Conservation (phyloP, 129 eudicot species). For the Tanacetum coccineum region DNA sequence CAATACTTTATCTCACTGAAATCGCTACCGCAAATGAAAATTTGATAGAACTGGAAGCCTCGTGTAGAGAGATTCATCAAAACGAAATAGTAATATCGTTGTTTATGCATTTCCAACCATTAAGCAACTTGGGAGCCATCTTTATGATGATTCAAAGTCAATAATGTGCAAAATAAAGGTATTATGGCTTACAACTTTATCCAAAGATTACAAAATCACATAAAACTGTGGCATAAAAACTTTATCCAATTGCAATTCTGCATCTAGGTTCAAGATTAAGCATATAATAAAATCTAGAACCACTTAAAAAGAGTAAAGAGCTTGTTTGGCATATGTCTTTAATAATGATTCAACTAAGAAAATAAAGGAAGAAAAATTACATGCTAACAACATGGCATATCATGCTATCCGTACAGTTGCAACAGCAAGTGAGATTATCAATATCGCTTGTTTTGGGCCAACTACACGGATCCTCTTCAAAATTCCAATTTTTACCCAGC, state of each 20-base stretch:
- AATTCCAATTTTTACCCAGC: constrained; percentile 61
- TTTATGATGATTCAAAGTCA: background rate
- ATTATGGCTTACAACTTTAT: background rate
- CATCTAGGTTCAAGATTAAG: background rate
- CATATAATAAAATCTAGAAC: background rate
- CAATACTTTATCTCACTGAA: background rate
- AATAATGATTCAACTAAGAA: constrained; percentile 6
- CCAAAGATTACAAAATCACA: background rate
- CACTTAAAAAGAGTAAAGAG: background rate
- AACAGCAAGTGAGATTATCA: background rate
- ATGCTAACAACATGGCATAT: constrained; percentile 1
- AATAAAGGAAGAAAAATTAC: constrained; percentile 5
- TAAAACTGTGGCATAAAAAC: background rate
- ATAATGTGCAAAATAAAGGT: background rate
- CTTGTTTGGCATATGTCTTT: background rate
- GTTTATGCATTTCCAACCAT: too few species aligned
- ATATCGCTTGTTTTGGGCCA: background rate
- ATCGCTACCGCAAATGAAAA: too few species aligned
- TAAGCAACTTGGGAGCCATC: background rate
- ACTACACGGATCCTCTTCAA: constrained; percentile 42
- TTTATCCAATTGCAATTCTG: background rate
- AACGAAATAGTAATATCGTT: too few species aligned
- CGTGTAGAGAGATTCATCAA: too few species aligned
- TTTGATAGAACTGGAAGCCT: too few species aligned
- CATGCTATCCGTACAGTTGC: background rate